Conservation (phyloP, 495 filamentous ascomycete genomes). For the Penicillium fimorum region DNA sequence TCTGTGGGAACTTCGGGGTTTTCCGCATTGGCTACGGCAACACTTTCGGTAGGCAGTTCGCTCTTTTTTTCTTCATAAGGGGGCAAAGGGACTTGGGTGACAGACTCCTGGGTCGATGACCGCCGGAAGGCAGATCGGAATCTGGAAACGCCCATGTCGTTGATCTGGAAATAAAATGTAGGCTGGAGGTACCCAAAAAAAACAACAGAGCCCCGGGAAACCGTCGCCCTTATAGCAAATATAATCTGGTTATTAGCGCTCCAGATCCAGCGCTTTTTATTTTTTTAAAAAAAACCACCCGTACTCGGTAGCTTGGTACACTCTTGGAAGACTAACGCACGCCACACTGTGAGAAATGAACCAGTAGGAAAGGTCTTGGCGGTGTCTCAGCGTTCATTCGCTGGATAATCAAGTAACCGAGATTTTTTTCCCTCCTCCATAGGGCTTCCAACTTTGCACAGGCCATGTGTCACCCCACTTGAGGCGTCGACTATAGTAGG, state of each 20-base stretch:
- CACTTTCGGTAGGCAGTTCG: conserved; percentile 7
- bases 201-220: not conserved
- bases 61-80: conserved; percentile 6
- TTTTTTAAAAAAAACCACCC: conserved; percentile 1
- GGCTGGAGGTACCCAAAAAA: conserved; percentile 5
- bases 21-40: conserved; percentile 1
- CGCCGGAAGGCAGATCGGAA: conserved; percentile 16
- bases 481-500: not conserved
- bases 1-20: conserved; percentile 17
- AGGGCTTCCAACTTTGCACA: not conserved
- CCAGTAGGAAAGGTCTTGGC: conserved; percentile 7
- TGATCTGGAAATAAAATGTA: not conserved
- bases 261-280: not conserved
- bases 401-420: not conserved
- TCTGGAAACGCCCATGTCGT: conserved; percentile 10
- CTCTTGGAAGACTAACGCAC: conserved; percentile 4
- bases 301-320: conserved; percentile 10
- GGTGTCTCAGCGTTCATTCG: conserved; percentile 8
- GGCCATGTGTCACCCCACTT: conserved; percentile 1
- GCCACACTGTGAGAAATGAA: conserved; percentile 2
- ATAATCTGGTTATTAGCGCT: not conserved
- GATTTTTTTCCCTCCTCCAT: not conserved
- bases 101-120: conserved; percentile 11
- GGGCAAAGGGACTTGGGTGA: conserved; percentile 1
- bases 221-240: conserved; percentile 5